Percentiles rank a stretch among this genome's conserved stretches.
Conservation (phyloP, 768 basidiomycete genomes). For the Boletus barrowsii region DNA sequence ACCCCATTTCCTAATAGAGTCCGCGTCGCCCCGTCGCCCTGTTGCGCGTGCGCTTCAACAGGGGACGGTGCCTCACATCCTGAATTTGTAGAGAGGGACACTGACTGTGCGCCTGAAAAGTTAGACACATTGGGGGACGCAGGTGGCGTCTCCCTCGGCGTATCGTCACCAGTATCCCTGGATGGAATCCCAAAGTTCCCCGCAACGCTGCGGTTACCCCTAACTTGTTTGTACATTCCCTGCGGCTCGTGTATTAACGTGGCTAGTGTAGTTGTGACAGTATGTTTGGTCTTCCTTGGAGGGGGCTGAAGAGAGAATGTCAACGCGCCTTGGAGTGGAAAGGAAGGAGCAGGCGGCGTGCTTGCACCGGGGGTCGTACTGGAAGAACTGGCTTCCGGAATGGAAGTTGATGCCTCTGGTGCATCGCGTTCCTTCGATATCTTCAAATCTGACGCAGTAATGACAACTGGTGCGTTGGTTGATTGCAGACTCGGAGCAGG, state of each 20-base stretch:
- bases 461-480: conserved; percentile 16
- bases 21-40: neutral
- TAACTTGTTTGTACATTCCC: conserved; percentile 24
- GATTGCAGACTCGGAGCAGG: conserved; percentile 29
- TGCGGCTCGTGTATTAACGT: conserved; percentile 5
- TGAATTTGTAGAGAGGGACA: conserved; percentile 3
- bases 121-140: neutral
- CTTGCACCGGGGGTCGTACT: conserved; percentile 32
- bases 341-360: conserved; percentile 17
- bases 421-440: conserved; percentile 38
- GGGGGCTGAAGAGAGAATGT: conserved; percentile 35
- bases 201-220: conserved; percentile 29
- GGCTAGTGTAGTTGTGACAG: neutral
- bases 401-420: conserved; percentile 13
- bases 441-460: conserved; percentile 34
- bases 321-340: conserved; percentile 31
- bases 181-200: conserved; percentile 29
- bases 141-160: conserved; percentile 11
- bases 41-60: neutral
- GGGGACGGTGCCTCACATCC: neutral
- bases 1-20: neutral
- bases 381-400: conserved; percentile 11
- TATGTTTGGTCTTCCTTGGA: conserved; percentile 28
- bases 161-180: conserved; percentile 6
- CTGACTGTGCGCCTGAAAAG: conserved; percentile 2